Evolutionary conservation across 140 eudicot species (phyloP), one percentile per base, ranked within the genome.

Genomic region (Senecio squalidus): DNA sequence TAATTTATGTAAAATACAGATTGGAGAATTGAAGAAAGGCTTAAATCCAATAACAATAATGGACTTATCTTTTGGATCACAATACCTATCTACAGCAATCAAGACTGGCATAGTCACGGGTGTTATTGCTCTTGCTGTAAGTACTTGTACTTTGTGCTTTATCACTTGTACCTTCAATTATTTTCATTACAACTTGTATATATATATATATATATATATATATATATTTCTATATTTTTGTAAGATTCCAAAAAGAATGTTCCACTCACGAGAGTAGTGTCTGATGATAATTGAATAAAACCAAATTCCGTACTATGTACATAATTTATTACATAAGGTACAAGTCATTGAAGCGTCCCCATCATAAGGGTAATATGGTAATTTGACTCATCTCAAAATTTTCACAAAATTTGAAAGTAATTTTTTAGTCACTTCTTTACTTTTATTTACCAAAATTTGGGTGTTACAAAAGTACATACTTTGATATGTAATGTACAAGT

Each of bases 51-150:
- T 77, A 0, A 86, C 98, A 71, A 76, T 84, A 52, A 75, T 56
- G 80, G 84, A 91, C 60, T 83, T 91, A 49, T 72, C 69, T 4
- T 91, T 91, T 58, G 86, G 84, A 58, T 84, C 96, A 16, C 38
- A 51, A 33, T 84, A 91, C 56, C 58, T 87, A 50, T 52, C 95
- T 13, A 66, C 85, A 36, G 84, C 92, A 8, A 78, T 91, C 69
- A 91, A 84, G 58, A 91, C 98, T 44, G 98, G 98, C 82, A 87
- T 91, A 0, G 74, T 91, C 88, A 91, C 98, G 83, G 96, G 96
- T 50, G 74, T 91, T 40, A 84, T 91, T 24, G 84, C 96, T 6
- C 78, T 91, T 1, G 98, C 98, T 50, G 98, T 91, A 82, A 73
- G 91, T 46, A 11, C 51, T 55, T 26, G 62, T 62, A 24, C 75